Evolutionary conservation across 345 rosid species (phyloP).

Genomic region (Salix brachista): DNA sequence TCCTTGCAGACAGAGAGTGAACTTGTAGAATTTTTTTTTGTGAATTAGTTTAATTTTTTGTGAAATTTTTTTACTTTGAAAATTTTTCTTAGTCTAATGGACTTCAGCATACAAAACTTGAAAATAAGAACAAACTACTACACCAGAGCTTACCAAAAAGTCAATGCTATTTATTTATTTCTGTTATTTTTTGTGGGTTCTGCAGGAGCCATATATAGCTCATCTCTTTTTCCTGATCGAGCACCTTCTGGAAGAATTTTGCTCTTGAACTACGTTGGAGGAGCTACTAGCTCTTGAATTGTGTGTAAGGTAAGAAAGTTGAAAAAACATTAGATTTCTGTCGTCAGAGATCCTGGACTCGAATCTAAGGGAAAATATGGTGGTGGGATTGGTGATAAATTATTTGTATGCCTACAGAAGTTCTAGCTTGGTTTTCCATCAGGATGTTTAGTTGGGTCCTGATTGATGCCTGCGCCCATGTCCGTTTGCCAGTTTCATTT

Average conservation of each 20-base stretch:
- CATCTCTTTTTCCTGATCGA: constrained; percentile 89
- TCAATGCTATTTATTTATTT: not conserved
- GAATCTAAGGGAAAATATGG: not conserved
- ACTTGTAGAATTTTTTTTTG: constrained; percentile 43
- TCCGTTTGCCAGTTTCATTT: not conserved
- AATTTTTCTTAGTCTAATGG: no score
- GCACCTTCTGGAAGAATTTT: constrained; percentile 73
- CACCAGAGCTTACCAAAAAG: not conserved
- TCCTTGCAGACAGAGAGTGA: constrained; percentile 50
- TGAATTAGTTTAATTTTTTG: no score
- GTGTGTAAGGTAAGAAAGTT: constrained; percentile 54
- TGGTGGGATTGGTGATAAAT: not conserved
- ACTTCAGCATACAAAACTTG: not conserved
- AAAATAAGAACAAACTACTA: not conserved
- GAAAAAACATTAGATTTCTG: not conserved
- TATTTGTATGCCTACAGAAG: not conserved
- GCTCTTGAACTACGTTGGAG: constrained; percentile 84
- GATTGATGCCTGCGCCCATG: not conserved
- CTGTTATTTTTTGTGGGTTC: not conserved
- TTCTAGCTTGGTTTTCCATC: not conserved
- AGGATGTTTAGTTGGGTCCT: not conserved
- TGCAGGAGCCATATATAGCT: constrained; percentile 88
- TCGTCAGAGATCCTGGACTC: not conserved
- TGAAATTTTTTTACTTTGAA: no score
- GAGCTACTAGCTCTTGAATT: constrained; percentile 75